Conservation (phyloP, 2,329 filamentous ascomycete species). For the Trichothecium roseum region DNA sequence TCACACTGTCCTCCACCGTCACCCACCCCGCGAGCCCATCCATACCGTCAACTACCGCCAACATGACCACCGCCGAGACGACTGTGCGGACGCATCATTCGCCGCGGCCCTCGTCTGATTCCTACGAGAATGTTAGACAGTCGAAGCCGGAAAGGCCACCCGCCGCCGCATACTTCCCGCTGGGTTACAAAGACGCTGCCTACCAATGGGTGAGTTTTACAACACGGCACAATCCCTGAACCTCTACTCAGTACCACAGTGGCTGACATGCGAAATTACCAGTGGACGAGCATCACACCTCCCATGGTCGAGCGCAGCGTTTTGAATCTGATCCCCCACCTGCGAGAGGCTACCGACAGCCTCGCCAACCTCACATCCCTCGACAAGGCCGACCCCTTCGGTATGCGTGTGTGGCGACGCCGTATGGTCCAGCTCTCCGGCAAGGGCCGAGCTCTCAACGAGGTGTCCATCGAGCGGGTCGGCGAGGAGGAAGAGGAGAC, state of each 20-base stretch:
- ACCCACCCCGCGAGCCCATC: no score
- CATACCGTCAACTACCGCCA: conserved; percentile 6
- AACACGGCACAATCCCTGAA: neutral
- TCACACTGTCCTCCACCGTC: conserved; percentile 20
- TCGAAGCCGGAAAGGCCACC: conserved; percentile 17
- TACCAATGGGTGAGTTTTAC: conserved; percentile 79
- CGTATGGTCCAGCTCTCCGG: conserved; percentile 76
- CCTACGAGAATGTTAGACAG: conserved; percentile 10
- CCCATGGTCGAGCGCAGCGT: conserved; percentile 80
- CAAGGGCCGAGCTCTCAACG: conserved; percentile 80
- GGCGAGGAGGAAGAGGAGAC: conserved; percentile 70
- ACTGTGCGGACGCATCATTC: conserved; percentile 11
- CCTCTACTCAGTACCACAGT: no score
- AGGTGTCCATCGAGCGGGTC: conserved; percentile 79
- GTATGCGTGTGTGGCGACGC: conserved; percentile 76
- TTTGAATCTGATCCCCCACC: conserved; percentile 73
- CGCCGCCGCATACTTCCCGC: conserved; percentile 54
- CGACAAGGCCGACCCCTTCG: conserved; percentile 63
- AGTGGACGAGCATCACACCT: conserved; percentile 83
- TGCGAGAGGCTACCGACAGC: conserved; percentile 66
- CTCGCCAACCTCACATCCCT: conserved; percentile 31
- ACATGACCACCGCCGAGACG: conserved; percentile 22
- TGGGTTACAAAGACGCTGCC: conserved; percentile 85
- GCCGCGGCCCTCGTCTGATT: conserved; percentile 8
- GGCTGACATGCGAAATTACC: conserved; percentile 5